These are phyloP conservation scores for Nannochloris sp. DNA, from an alignment of 139 green algal genomes.

Conservation along the genomic window DNA sequence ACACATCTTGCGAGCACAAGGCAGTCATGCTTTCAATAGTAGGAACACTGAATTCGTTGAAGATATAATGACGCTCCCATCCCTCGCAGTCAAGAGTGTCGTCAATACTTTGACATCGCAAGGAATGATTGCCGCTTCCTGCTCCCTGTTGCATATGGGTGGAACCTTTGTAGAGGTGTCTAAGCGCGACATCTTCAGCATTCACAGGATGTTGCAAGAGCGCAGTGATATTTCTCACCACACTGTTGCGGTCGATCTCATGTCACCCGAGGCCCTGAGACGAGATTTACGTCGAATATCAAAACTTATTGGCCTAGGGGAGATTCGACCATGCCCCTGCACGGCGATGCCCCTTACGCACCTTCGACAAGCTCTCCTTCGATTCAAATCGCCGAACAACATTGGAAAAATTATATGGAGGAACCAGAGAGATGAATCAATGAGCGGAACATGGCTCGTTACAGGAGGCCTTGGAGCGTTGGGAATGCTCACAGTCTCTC, in stretches of 20 bases:
- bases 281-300: slow-evolving; percentile 17
- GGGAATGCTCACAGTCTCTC: slow-evolving; percentile 24
- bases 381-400: slow-evolving; percentile 59
- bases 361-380: slow-evolving; percentile 49
- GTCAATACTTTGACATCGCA: slow-evolving; percentile 77
- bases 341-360: slow-evolving; percentile 25
- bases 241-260: slow-evolving; percentile 75
- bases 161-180: slow-evolving; percentile 68
- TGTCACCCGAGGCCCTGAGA: slow-evolving; percentile 40
- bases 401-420: slow-evolving; percentile 72
- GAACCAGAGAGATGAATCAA: background rate
- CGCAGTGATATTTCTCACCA: slow-evolving; percentile 59
- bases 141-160: slow-evolving; percentile 39
- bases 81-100: slow-evolving; percentile 16
- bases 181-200: slow-evolving; percentile 75
- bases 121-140: slow-evolving; percentile 64
- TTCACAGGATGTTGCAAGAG: slow-evolving; percentile 41
- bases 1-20: slow-evolving; percentile 29
- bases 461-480: slow-evolving; percentile 57
- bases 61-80: background rate
- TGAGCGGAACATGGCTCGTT: slow-evolving; percentile 29
- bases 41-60: slow-evolving; percentile 9
- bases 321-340: slow-evolving; percentile 32
- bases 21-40: slow-evolving; percentile 5
- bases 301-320: slow-evolving; percentile 27